Base-by-base conservation (phyloP, 208 protist genomes). In the Polymyxa betae region DNA sequence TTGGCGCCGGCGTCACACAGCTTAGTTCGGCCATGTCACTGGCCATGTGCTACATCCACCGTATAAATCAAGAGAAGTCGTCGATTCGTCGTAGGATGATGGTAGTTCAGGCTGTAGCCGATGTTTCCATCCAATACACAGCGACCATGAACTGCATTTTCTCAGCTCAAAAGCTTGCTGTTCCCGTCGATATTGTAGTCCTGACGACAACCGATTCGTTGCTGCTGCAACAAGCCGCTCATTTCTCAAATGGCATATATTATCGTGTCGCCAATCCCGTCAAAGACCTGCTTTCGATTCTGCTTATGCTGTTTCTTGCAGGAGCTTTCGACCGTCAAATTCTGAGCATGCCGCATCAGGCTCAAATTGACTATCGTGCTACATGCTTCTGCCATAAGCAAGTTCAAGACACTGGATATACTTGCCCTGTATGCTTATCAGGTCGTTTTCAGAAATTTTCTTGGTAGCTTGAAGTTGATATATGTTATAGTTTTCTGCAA, bases 131-230 rank as follows among this genome's bases (percentile, higher is more conserved):
- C 16, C 72, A 82, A 43, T 82, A 82, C n/a, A 82, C 72, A 5
- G n/a, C 72, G 5, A 82, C 72, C 16, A 82, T 82, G 72, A 82
- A 82, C 72, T 82, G 72, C 35, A 82, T 82, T 20, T 82, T 82
- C n/a, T 82, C 72, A 5, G 72, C 72, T 43, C 72, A 82, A n/a
- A 82, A 82, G 5, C 72, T 82, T 20, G 5, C 72, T 5, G 72
- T 82, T 43, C 72, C 72, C 16, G 72, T 82, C 35, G 72, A 82
- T 43, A n/a, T 43, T 5, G 16, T 82, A 12, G 72, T 82, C 5
- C n/a, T 82, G n/a, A n/a, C 35, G 12, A n/a, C 72, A 12, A 35
- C 5, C n/a, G 16, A 82, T 43, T 82, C 72, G 35, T 43, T 82
- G 16, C n/a, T 82, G 35, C n/a, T 82, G 16, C 72, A 82, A n/a